phyloP scores from a whole-genome alignment of 129 eudicot genomes.

The Tagetes erecta region DNA sequence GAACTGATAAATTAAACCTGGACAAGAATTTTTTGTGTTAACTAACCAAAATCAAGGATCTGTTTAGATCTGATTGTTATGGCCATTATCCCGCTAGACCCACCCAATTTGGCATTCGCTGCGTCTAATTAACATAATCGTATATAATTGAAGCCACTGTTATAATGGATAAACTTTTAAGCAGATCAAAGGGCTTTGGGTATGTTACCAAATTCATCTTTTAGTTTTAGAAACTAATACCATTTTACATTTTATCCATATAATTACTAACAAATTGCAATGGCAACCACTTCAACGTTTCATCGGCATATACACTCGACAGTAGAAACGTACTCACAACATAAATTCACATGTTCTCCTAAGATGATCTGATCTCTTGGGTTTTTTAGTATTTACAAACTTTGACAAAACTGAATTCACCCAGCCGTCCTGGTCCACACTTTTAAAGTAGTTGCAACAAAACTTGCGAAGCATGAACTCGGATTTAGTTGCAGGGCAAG shows the following conservation, averaged over 20 bases:
- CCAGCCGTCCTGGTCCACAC: neutral
- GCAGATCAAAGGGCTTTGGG: conserved; percentile 23
- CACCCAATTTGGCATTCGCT: no score
- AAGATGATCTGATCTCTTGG: conserved; percentile 15
- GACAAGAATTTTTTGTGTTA: no score
- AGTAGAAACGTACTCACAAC: conserved; percentile 8
- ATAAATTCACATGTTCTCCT: neutral
- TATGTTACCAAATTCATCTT: conserved; percentile 39
- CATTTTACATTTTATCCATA: neutral
- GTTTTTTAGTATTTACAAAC: neutral
- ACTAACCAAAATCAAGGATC: no score
- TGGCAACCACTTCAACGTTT: conserved; percentile 14
- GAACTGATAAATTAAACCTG: no score
- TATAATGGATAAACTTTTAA: conserved; percentile 46
- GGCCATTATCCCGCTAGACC: no score
- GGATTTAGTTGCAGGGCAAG: no score
- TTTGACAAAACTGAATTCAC: neutral
- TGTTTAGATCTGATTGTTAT: no score
- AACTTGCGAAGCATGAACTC: no score
- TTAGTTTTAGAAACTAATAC: neutral
- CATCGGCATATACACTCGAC: neutral
- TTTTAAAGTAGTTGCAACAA: neutral
- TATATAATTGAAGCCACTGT: conserved; percentile 63
- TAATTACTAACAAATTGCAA: neutral
- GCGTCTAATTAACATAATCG: conserved; percentile 20